Evolutionary conservation across 2,329 filamentous ascomycete genomes (phyloP), one percentile per base, ranked within the genome.

Genomic region (Aspergillus pseudoglaucus): DNA sequence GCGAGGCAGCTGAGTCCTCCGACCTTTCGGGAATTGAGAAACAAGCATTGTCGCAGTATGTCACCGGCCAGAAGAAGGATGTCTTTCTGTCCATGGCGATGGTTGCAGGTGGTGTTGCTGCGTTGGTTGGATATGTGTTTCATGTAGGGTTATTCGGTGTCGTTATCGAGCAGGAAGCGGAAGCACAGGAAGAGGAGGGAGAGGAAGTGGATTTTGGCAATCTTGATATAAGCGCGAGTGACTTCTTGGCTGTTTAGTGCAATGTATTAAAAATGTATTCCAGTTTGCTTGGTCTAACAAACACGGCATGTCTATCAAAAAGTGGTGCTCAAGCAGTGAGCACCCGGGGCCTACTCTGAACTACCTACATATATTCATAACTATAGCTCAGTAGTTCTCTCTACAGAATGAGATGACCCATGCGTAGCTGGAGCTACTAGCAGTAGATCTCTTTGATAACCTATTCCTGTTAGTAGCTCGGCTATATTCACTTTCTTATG

Each of bases 51-150:
- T 57, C 59, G 6, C 42, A 53, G 7, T 57, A 54, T 48, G 60
- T 55, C 3, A 53, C 55, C 23, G 49, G 56, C 0, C 59, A 56
- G 33, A 64, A 62, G 37, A 64, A 59, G 39, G 68, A 72, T 45
- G 53, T 67, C 18, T 60, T 64, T 42, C 45, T 66, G 2, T 70
- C 69, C 4, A 58, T 69, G 27, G 68, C 59, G 17, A 56, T 65
- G 9, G 67, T 64, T 10, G 56, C 62, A 39, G 65, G 60, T 15
- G 66, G 65, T 4, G 42, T 66, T 33, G 64, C 60, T 10, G 59
- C 66, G 23, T 53, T 71, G 42, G 53, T 68, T 32, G 65, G 66
- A 15, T 72, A 71, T 47, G 57, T 69, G 59, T 46, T 64, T 5
- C 58, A 65, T 30, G 53, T 59, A 17, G 68, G 68, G 2, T 45